Conservation (phyloP, 192 early-diverging fungal species). For the Coemansia sp. region DNA sequence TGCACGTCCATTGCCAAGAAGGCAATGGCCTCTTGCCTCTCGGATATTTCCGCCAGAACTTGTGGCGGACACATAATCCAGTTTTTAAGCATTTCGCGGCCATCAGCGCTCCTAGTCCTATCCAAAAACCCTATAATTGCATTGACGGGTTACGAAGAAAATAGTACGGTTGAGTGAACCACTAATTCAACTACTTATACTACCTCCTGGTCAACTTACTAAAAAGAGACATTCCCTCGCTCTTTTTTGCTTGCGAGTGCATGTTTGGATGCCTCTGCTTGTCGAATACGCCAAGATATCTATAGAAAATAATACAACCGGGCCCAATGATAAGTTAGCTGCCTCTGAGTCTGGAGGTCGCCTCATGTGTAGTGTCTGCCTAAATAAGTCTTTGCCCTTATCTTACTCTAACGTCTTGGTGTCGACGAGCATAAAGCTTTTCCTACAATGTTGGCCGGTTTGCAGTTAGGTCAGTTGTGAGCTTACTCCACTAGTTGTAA, state of each 20-base stretch:
- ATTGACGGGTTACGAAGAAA: neutral
- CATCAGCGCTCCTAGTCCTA: slow-evolving; percentile 30
- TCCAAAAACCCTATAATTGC: slow-evolving; percentile 26
- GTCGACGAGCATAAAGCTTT: slow-evolving; percentile 25
- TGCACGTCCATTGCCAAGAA: neutral
- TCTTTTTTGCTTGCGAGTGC: slow-evolving; percentile 59
- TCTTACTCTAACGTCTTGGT: slow-evolving; percentile 29
- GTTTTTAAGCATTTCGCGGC: slow-evolving; percentile 28
- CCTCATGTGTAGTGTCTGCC: no score
- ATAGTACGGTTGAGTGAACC: neutral
- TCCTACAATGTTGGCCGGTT: slow-evolving; percentile 4
- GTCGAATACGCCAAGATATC: slow-evolving; percentile 79
- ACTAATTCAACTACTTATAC: neutral
- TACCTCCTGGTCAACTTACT: slow-evolving; percentile 45
- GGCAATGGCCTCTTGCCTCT: slow-evolving; percentile 28
- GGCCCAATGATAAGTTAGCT: neutral
- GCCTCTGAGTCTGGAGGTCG: neutral
- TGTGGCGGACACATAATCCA: slow-evolving; percentile 39
- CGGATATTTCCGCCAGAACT: slow-evolving; percentile 15
- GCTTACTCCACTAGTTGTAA: neutral
- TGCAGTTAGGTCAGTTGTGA: neutral
- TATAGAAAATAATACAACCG: slow-evolving; percentile 14
- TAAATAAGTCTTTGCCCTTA: neutral
- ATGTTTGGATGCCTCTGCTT: slow-evolving; percentile 79
- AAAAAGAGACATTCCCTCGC: slow-evolving; percentile 73